These are phyloP conservation scores for Pluteus cervinus DNA, from an alignment of 768 basidiomycete species.

Conservation along the genomic window DNA sequence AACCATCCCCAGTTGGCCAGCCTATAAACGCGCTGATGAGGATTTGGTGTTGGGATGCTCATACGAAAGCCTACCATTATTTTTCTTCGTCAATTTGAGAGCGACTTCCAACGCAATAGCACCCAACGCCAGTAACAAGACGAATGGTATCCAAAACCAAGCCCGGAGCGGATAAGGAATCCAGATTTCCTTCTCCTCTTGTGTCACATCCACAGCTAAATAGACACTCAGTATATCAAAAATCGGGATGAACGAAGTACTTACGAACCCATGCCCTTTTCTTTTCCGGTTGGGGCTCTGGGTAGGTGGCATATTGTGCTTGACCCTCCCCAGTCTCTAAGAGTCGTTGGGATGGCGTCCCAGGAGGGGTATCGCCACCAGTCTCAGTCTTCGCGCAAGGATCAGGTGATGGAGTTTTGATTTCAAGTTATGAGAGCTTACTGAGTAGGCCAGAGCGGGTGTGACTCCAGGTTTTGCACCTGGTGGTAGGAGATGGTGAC, in stretches of 20 bases:
- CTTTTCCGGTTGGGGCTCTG: too few species aligned
- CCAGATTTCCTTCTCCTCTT: conserved; percentile 23
- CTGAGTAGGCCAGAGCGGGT: too few species aligned
- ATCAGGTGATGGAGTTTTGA: too few species aligned
- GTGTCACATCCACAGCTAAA: too few species aligned
- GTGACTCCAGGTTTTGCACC: too few species aligned
- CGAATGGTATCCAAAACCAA: conserved; percentile 42
- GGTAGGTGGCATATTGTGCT: too few species aligned
- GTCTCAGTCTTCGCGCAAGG: too few species aligned
- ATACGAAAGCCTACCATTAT: conserved; percentile 27
- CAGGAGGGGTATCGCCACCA: conserved; percentile 1
- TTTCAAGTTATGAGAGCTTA: too few species aligned
- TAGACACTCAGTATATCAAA: too few species aligned
- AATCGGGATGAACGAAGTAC: too few species aligned
- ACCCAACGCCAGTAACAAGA: conserved; percentile 27
- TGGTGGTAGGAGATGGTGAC: too few species aligned
- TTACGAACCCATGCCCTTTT: too few species aligned
- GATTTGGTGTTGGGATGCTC: background rate
- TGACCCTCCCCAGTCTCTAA: background rate
- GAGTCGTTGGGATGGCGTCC: conserved; percentile 1
- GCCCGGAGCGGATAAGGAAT: conserved; percentile 37
- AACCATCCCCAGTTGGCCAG: conserved; percentile 34
- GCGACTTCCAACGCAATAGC: conserved; percentile 43
- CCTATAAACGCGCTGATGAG: conserved; percentile 27
- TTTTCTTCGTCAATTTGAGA: conserved; percentile 37